Evolutionary conservation across 140 eudicot genomes (phyloP), one percentile per base, ranked within the genome.

Genomic region (Bidens hawaiensis): DNA sequence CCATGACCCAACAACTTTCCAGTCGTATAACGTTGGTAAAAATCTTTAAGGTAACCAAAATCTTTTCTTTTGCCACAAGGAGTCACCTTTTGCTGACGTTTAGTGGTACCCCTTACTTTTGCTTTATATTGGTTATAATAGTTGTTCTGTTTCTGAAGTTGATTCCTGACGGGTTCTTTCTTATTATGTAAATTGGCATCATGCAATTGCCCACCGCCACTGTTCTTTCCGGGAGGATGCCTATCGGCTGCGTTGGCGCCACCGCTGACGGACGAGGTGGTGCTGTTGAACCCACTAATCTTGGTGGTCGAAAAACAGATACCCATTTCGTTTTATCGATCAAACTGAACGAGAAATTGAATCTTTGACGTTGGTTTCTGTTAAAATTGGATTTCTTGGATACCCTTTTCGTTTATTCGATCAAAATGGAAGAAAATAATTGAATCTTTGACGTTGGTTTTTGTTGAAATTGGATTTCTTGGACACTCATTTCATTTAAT

Each of bases 1-100:
- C 99, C 99, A 78, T 88, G 99, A 1, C 99, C 99, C 78, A 93
- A 74, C 79, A 93, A 75, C 57, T 86, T 88, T 46, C 99, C 99
- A 68, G 81, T 88, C 0, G 85, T 61, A 69, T 82, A 93, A 41
- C 61, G 75, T 53, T 49, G 56, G 63, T 82, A 83, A 73, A 88
- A 88, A 68, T 93, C 95, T 54, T 85, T 93, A 33, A 77, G 85
- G 52, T 93, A 93, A 73, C 99, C 99, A 68, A 93, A 93, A 88
- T 93, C 89, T 0, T 96, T 93, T 66, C 86, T 83, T 70, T 93
- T 93, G 19, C 99, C 99, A 75, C 95, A 93, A 18, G 99, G 96
- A 16, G 81, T 67, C 77, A 13, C 45, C 61, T 38, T 41, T 26
- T 60, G 67, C 36, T 59, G 68, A 3, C 74, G 73, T 15, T 70